Evolutionary conservation across 2,329 filamentous ascomycete genomes (phyloP).

Genomic region (Monosporascus sp.): DNA sequence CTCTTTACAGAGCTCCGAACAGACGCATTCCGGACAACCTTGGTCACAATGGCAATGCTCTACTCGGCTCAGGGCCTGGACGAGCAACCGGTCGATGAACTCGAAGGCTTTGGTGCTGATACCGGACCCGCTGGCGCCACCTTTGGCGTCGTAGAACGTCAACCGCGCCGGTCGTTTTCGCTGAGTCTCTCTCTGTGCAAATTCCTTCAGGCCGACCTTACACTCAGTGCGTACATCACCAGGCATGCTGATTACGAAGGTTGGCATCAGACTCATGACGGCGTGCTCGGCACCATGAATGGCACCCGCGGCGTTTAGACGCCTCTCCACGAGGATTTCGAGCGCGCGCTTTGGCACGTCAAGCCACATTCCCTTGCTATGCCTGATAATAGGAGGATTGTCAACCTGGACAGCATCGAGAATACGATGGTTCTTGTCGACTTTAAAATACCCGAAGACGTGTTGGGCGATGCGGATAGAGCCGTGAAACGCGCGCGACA

Average conservation of each 20-base stretch:
- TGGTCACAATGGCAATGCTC: constrained; percentile 69
- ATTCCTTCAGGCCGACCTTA: constrained; percentile 84
- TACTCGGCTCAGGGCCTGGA: constrained; percentile 70
- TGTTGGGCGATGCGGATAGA: constrained; percentile 79
- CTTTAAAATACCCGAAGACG: constrained; percentile 95
- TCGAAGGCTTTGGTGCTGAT: constrained; percentile 93
- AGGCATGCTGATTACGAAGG: constrained; percentile 83
- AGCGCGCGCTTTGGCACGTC: constrained; percentile 78
- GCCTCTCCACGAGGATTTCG: constrained; percentile 66
- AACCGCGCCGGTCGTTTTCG: constrained; percentile 82
- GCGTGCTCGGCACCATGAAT: constrained; percentile 96
- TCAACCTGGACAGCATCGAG: constrained; percentile 90
- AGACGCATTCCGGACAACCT: constrained; percentile 88
- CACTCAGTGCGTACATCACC: constrained; percentile 94
- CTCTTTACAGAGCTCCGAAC: constrained; percentile 77
- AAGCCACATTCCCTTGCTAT: constrained; percentile 90
- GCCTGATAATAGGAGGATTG: constrained; percentile 81
- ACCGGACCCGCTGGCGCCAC: constrained; percentile 74
- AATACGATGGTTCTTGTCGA: constrained; percentile 80
- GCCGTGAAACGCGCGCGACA: constrained; percentile 75
- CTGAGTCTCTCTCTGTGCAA: constrained; percentile 61
- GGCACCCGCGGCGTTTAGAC: constrained; percentile 77
- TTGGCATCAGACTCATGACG: constrained; percentile 78
- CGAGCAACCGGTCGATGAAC: constrained; percentile 74
- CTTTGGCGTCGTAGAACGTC: constrained; percentile 94